These are phyloP conservation scores for Nidularia pulvinata DNA, from an alignment of 768 basidiomycete genomes.

Conservation along the genomic window DNA sequence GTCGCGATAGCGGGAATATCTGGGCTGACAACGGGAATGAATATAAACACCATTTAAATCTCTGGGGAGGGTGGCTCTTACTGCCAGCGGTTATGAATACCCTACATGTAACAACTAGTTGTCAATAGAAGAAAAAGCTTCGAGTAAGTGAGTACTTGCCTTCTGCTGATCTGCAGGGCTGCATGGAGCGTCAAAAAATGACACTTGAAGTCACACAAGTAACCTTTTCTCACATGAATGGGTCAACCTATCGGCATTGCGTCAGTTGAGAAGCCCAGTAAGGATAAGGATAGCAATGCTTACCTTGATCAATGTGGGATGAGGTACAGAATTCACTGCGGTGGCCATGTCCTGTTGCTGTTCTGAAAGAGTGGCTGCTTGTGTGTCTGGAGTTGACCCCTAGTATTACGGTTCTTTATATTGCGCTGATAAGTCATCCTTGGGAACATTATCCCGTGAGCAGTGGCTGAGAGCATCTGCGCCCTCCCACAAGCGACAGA, in stretches of 20 bases:
- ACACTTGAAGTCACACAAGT: neutral
- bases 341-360: slow-evolving; percentile 46
- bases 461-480: neutral
- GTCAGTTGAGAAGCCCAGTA: neutral
- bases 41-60: neutral
- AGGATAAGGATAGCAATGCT: slow-evolving; percentile 2
- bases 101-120: slow-evolving; percentile 27
- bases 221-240: slow-evolving; percentile 52
- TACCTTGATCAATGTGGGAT: slow-evolving; percentile 61
- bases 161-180: slow-evolving; percentile 58
- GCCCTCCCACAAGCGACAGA: neutral
- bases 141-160: slow-evolving; percentile 23
- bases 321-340: slow-evolving; percentile 55
- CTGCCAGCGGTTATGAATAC: slow-evolving; percentile 77
- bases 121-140: neutral
- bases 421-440: neutral
- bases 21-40: slow-evolving; percentile 32
- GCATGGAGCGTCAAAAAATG: neutral
- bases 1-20: slow-evolving; percentile 63
- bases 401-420: neutral
- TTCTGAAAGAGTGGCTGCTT: too few relatives aligned
- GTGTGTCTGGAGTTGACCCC: too few relatives aligned
- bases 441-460: neutral
- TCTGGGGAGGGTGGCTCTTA: slow-evolving; percentile 26
- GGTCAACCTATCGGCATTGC: slow-evolving; percentile 53